Evolutionary conservation across 2,329 filamentous ascomycete genomes (phyloP).

Genomic region (Botrytis aclada): DNA sequence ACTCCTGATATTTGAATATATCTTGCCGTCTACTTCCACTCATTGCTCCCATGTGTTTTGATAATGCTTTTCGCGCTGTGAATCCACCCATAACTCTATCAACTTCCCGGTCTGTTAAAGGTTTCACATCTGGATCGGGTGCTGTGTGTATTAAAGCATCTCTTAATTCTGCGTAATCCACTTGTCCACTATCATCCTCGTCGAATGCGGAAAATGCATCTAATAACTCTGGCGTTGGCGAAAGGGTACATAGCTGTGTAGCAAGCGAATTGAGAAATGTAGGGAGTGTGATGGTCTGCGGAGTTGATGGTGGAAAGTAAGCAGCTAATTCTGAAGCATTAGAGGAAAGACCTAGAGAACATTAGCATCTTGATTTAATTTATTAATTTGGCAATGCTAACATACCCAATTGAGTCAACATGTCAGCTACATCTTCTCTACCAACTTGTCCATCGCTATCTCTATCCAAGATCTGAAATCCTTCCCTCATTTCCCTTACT

Average conservation of each 20-base stretch:
- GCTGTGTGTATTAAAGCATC: slow-evolving; percentile 80
- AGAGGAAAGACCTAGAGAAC: slow-evolving; percentile 64
- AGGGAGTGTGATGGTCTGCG: slow-evolving; percentile 76
- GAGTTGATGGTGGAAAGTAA: slow-evolving; percentile 75
- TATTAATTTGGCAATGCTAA: background rate
- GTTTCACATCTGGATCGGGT: slow-evolving; percentile 65
- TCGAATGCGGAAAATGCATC: slow-evolving; percentile 95
- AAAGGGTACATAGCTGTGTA: slow-evolving; percentile 68
- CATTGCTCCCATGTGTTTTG: slow-evolving; percentile 48
- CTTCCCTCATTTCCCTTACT: slow-evolving; percentile 83
- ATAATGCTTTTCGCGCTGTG: slow-evolving; percentile 78
- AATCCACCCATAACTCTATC: slow-evolving; percentile 87
- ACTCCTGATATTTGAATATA: slow-evolving; percentile 91
- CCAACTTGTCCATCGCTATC: slow-evolving; percentile 82
- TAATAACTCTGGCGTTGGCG: slow-evolving; percentile 73
- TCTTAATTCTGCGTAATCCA: slow-evolving; percentile 77
- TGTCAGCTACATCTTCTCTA: slow-evolving; percentile 79
- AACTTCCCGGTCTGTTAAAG: slow-evolving; percentile 69
- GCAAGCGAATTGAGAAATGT: slow-evolving; percentile 83
- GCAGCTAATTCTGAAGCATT: slow-evolving; percentile 66
- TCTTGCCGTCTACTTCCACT: slow-evolving; percentile 66
- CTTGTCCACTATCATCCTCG: slow-evolving; percentile 89
- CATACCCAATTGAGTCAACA: slow-evolving; percentile 78
- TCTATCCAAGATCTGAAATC: slow-evolving; percentile 88
- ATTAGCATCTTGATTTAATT: slow-evolving; percentile 5